Percentiles rank a stretch among this genome's conserved stretches.
Evolutionary conservation across 768 basidiomycete species (phyloP).

Genomic region (Hypsizygus marmoreus): DNA sequence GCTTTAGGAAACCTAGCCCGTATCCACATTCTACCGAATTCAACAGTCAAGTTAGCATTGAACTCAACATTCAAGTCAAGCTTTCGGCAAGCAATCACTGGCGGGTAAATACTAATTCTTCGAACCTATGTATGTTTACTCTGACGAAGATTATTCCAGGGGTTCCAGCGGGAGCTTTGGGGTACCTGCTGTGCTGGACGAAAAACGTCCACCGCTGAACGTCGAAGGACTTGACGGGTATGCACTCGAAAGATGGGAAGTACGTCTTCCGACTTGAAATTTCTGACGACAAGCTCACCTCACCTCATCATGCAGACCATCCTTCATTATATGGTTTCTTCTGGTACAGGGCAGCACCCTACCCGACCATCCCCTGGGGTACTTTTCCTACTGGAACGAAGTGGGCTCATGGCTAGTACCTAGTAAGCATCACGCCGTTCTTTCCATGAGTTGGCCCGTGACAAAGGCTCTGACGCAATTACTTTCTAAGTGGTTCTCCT

Average conservation of each 20-base stretch:
- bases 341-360: constrained; percentile 74
- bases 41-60: constrained; percentile 62
- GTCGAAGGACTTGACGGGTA: constrained; percentile 74
- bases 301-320: constrained; percentile 65
- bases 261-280: constrained; percentile 38
- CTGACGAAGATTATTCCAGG: constrained; percentile 35
- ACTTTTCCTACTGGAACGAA: constrained; percentile 77
- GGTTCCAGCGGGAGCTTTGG: constrained; percentile 85
- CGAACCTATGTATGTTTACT: not conserved
- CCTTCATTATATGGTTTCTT: constrained; percentile 97
- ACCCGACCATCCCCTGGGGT: constrained; percentile 82
- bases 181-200: constrained; percentile 66
- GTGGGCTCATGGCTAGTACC: constrained; percentile 80
- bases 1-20: constrained; percentile 63
- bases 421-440: constrained; percentile 47
- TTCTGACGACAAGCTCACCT: not conserved
- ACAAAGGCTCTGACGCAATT: too few species aligned
- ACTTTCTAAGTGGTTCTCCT: constrained; percentile 47
- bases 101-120: constrained; percentile 58
- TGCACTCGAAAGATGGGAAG: constrained; percentile 92
- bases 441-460: too few species aligned
- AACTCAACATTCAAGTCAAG: constrained; percentile 77
- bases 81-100: constrained; percentile 82
- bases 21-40: constrained; percentile 69
- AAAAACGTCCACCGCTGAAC: constrained; percentile 53